Conservation (phyloP, 225 moss, liverwort and hornwort genomes). For the Climacium dendroides region DNA sequence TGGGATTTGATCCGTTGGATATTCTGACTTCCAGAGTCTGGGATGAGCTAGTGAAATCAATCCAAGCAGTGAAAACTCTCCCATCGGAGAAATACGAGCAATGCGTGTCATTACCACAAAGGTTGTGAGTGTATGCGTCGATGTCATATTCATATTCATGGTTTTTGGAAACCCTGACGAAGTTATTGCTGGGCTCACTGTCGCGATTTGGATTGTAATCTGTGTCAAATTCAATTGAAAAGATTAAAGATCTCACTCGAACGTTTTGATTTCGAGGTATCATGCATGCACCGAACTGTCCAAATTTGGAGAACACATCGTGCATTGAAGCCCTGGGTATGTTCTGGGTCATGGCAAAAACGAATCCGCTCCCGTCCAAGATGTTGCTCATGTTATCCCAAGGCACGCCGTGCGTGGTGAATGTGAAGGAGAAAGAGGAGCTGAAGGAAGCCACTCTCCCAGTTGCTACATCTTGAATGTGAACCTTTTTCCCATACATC, state of each 20-base stretch:
- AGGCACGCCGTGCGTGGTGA: background rate
- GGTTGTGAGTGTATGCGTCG: background rate
- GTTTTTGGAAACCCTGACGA: background rate
- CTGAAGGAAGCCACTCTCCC: no score
- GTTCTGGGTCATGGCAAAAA: rapidly evolving
- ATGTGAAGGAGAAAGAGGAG: no score
- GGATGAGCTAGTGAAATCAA: background rate
- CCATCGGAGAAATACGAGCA: background rate
- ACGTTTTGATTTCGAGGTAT: background rate
- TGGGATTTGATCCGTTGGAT: background rate
- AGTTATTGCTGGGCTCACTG: background rate
- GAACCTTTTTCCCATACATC: no score
- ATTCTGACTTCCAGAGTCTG: background rate
- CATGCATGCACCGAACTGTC: background rate
- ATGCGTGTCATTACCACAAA: background rate
- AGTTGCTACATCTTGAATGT: no score
- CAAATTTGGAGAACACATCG: rapidly evolving
- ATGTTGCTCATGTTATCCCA: background rate
- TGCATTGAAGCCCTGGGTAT: background rate
- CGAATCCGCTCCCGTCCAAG: background rate
- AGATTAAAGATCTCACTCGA: background rate
- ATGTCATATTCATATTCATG: background rate
- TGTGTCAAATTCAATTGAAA: background rate
- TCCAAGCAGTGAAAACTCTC: background rate
- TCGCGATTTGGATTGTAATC: background rate